These are phyloP conservation scores for Coemansia sp. DNA, from an alignment of 192 early-diverging fungal genomes.

Conservation along the genomic window DNA sequence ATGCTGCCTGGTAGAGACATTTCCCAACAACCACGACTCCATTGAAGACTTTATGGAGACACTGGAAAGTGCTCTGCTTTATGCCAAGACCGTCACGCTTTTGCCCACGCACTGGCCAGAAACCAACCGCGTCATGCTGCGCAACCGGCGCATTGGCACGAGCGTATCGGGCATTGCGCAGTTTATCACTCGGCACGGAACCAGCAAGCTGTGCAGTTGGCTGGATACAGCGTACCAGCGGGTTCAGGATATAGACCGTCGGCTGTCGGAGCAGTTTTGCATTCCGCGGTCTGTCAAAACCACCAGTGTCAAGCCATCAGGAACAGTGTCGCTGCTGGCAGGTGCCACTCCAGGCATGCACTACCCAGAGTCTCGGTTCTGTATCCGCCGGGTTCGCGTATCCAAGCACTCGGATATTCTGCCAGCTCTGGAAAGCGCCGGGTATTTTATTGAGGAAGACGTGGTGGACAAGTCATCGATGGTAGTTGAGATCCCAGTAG, in stretches of 20 bases:
- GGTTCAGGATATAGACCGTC: constrained; percentile 24
- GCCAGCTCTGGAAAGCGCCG: not conserved
- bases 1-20: constrained; percentile 53
- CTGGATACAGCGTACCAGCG: constrained; percentile 31
- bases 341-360: constrained; percentile 57
- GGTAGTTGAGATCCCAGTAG: constrained; percentile 53
- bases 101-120: constrained; percentile 49
- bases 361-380: constrained; percentile 54
- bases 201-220: constrained; percentile 29
- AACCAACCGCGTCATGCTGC: constrained; percentile 51
- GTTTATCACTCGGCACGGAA: constrained; percentile 39
- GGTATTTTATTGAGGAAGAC: constrained; percentile 39
- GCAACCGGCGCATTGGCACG: constrained; percentile 54
- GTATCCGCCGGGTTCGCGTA: constrained; percentile 51
- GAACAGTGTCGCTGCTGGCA: constrained; percentile 51
- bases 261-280: constrained; percentile 41
- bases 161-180: constrained; percentile 51
- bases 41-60: constrained; percentile 50
- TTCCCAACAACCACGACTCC: constrained; percentile 35
- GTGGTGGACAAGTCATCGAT: constrained; percentile 33
- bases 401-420: constrained; percentile 15
- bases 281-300: constrained; percentile 49
- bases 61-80: constrained; percentile 46
- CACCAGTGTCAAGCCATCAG: constrained; percentile 52
- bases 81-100: constrained; percentile 54